Conservation (phyloP, 305 asterid species). For the Salvia sclarea region DNA sequence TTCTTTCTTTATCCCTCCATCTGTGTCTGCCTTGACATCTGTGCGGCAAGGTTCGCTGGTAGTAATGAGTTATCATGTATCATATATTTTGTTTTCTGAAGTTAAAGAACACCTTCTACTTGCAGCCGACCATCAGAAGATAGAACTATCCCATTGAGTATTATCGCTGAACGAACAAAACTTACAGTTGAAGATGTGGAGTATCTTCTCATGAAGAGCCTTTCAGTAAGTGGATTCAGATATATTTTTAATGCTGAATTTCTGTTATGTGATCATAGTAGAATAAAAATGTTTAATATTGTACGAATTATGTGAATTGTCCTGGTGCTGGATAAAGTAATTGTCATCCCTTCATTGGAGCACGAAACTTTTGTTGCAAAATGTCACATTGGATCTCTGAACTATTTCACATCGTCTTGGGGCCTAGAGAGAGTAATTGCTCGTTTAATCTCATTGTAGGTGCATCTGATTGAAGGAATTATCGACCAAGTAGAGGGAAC, state of each 20-base stretch:
- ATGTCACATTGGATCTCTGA: not conserved
- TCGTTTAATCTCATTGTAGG: slow-evolving; percentile 47
- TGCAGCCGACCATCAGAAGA: slow-evolving; percentile 89
- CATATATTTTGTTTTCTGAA: slow-evolving; percentile 4
- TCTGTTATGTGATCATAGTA: not conserved
- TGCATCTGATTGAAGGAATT: slow-evolving; percentile 86
- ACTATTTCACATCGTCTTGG: not conserved
- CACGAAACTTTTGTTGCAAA: not conserved
- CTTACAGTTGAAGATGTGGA: slow-evolving; percentile 86
- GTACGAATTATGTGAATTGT: not conserved
- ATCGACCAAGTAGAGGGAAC: slow-evolving; percentile 91
- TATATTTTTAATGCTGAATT: not conserved
- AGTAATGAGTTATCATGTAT: slow-evolving; percentile 1
- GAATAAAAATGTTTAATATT: not conserved
- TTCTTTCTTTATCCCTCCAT: not conserved
- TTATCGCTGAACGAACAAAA: slow-evolving; percentile 78
- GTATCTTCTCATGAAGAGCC: slow-evolving; percentile 94
- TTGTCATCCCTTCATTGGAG: not conserved
- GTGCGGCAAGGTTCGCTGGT: slow-evolving; percentile 1
- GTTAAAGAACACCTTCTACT: slow-evolving; percentile 18
- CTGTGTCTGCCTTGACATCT: too few species aligned
- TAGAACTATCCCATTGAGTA: slow-evolving; percentile 76
- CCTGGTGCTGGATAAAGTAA: not conserved
- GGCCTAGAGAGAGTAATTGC: not conserved
- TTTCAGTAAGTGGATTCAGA: slow-evolving; percentile 62